These are phyloP conservation scores for Elaeis oleifera DNA, from an alignment of 202 grass and related monocot genomes.

Conservation along the genomic window DNA sequence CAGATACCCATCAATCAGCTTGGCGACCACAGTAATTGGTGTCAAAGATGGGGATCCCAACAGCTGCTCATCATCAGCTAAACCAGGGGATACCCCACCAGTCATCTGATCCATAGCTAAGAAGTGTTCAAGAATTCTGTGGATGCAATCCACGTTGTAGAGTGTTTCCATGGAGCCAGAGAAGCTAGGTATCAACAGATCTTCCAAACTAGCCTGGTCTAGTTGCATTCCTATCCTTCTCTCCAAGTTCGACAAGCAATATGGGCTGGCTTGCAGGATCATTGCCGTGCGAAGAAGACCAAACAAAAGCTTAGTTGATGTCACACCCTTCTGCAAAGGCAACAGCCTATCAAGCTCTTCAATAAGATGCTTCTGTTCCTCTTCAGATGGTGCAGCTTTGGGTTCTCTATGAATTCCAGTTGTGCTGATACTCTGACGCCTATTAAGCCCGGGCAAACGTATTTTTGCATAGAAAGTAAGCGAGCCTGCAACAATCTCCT, in stretches of 20 bases:
- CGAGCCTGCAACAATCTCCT: slow-evolving; percentile 9
- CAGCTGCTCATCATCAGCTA: slow-evolving; percentile 3
- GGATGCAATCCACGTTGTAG: slow-evolving; percentile 11
- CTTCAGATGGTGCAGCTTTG: background rate
- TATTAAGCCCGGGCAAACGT: slow-evolving; percentile 2
- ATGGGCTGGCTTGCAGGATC: slow-evolving; percentile 9
- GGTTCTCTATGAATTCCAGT: background rate
- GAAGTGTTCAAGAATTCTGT: slow-evolving; percentile 12
- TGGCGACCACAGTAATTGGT: slow-evolving; percentile 9
- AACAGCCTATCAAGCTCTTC: slow-evolving; percentile 12
- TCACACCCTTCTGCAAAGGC: slow-evolving; percentile 10
- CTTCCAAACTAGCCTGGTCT: slow-evolving; percentile 10
- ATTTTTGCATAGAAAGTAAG: slow-evolving; percentile 6
- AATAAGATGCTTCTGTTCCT: slow-evolving; percentile 10
- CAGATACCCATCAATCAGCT: slow-evolving; percentile 17
- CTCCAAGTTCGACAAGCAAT: slow-evolving; percentile 15
- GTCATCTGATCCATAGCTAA: slow-evolving; percentile 8
- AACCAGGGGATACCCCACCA: background rate
- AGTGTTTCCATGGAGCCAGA: slow-evolving; percentile 11
- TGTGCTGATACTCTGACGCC: background rate
- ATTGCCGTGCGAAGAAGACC: slow-evolving; percentile 4
- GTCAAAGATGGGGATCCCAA: slow-evolving; percentile 4
- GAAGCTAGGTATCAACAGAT: slow-evolving; percentile 10
- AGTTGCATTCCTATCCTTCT: slow-evolving; percentile 15
- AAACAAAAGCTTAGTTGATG: slow-evolving; percentile 8